phyloP scores from a whole-genome alignment of 805 yeast genomes.

The Alloascoidea africana region DNA sequence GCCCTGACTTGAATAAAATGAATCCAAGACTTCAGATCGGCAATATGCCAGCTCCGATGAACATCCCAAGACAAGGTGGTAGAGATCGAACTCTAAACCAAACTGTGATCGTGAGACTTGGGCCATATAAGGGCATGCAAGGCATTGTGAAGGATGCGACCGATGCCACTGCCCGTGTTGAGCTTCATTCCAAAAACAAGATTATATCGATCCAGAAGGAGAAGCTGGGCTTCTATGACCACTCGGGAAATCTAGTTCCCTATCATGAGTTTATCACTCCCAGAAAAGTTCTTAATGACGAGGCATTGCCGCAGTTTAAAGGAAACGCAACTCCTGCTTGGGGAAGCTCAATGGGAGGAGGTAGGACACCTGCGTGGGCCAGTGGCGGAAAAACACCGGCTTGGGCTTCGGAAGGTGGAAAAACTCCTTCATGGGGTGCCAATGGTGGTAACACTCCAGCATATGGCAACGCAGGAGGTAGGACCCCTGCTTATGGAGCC shows the following conservation, averaged over 20 bases:
- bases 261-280: slow-evolving; percentile 66
- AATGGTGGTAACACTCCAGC: slow-evolving; percentile 24
- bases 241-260: slow-evolving; percentile 44
- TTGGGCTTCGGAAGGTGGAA: slow-evolving; percentile 24
- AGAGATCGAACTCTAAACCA: slow-evolving; percentile 73
- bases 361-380: slow-evolving; percentile 5
- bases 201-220: slow-evolving; percentile 72
- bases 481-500: slow-evolving; percentile 29
- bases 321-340: slow-evolving; percentile 12
- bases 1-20: slow-evolving; percentile 70
- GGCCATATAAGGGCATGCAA: slow-evolving; percentile 85
- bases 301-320: slow-evolving; percentile 14
- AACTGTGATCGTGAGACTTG: slow-evolving; percentile 71
- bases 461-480: slow-evolving; percentile 22
- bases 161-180: slow-evolving; percentile 83
- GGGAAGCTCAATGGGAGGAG: slow-evolving; percentile 18
- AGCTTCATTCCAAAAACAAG: slow-evolving; percentile 84
- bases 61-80: slow-evolving; percentile 45
- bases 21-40: slow-evolving; percentile 52
- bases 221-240: slow-evolving; percentile 57
- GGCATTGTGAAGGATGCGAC: slow-evolving; percentile 92
- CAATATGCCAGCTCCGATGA: slow-evolving; percentile 16
- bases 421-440: slow-evolving; percentile 37
- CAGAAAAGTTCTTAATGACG: slow-evolving; percentile 7
- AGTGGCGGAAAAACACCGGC: slow-evolving; percentile 19